These are phyloP conservation scores for Phialophora verrucosa DNA, from an alignment of 2,329 filamentous ascomycete species.

Conservation along the genomic window DNA sequence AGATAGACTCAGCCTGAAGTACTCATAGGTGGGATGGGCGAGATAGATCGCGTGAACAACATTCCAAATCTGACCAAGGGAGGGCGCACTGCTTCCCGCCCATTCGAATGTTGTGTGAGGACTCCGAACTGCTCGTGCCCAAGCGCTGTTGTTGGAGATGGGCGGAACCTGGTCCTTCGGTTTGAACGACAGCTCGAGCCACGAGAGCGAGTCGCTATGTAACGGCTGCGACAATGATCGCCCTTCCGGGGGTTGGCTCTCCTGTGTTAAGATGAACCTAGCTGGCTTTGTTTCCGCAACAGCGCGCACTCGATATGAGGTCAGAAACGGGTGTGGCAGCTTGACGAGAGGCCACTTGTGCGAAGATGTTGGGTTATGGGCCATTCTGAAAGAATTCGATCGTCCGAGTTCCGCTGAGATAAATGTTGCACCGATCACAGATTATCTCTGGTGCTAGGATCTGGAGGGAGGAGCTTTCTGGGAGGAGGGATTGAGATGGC, in stretches of 20 bases:
- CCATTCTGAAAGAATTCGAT: slow-evolving; percentile 4
- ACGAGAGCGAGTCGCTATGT: slow-evolving; percentile 43
- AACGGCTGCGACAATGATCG: slow-evolving; percentile 44
- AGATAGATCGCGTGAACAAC: slow-evolving; percentile 48
- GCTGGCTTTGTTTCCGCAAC: slow-evolving; percentile 41
- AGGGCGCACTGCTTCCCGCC: slow-evolving; percentile 43
- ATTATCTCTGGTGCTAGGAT: not conserved
- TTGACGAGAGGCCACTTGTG: slow-evolving; percentile 49
- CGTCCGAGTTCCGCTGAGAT: not conserved
- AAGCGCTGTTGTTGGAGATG: slow-evolving; percentile 48
- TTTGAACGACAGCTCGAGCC: slow-evolving; percentile 41
- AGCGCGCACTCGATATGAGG: slow-evolving; percentile 49
- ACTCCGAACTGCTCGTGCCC: slow-evolving; percentile 44
- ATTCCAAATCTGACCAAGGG: slow-evolving; percentile 50
- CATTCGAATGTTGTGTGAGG: slow-evolving; percentile 45
- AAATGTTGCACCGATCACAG: not conserved
- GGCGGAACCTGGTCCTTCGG: slow-evolving; percentile 39
- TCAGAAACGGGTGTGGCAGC: slow-evolving; percentile 56
- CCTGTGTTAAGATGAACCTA: slow-evolving; percentile 44
- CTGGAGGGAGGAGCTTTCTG: not conserved
- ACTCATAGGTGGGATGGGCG: slow-evolving; percentile 43
- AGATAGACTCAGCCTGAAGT: slow-evolving; percentile 45
- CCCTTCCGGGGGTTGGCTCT: slow-evolving; percentile 45
- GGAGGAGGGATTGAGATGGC: too few relatives aligned
- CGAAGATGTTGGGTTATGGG: slow-evolving; percentile 1